Conservation (phyloP, 192 early-diverging fungal genomes). For the Backusella circina region DNA sequence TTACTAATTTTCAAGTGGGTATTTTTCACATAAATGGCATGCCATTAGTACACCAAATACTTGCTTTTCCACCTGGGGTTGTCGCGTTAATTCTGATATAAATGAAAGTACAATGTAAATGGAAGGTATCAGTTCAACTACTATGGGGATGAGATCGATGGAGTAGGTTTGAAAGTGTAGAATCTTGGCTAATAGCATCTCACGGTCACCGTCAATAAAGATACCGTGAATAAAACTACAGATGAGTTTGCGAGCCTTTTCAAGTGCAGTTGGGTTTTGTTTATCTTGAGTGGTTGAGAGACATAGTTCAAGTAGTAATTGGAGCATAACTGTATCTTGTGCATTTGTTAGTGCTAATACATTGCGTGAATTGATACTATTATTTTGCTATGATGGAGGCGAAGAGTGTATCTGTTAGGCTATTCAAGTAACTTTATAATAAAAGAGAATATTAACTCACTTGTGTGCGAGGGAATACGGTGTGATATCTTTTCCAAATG, state of each 20-base stretch:
- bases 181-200: slow-evolving; percentile 48
- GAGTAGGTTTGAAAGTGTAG: slow-evolving; percentile 63
- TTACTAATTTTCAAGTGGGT: slow-evolving; percentile 52
- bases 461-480: slow-evolving; percentile 27
- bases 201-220: slow-evolving; percentile 50
- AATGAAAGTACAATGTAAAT: slow-evolving; percentile 59
- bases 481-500: slow-evolving; percentile 27
- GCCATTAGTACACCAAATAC: slow-evolving; percentile 50
- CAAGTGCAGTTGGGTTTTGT: neutral
- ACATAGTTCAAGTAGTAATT: slow-evolving; percentile 51
- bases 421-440: slow-evolving; percentile 19
- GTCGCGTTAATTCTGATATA: slow-evolving; percentile 52
- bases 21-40: slow-evolving; percentile 41
- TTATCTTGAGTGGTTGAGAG: neutral
- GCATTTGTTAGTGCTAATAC: slow-evolving; percentile 45
- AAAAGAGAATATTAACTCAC: neutral
- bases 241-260: slow-evolving; percentile 16
- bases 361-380: slow-evolving; percentile 35
- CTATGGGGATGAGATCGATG: slow-evolving; percentile 41
- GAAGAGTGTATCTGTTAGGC: neutral
- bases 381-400: slow-evolving; percentile 9
- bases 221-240: slow-evolving; percentile 58
- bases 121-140: slow-evolving; percentile 61
- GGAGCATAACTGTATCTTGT: slow-evolving; percentile 53
- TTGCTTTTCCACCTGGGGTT: slow-evolving; percentile 40